Percentiles rank a stretch among this genome's conserved stretches.
phyloP scores from a whole-genome alignment of 2,329 filamentous ascomycete genomes.

The Alternaria alternata region DNA sequence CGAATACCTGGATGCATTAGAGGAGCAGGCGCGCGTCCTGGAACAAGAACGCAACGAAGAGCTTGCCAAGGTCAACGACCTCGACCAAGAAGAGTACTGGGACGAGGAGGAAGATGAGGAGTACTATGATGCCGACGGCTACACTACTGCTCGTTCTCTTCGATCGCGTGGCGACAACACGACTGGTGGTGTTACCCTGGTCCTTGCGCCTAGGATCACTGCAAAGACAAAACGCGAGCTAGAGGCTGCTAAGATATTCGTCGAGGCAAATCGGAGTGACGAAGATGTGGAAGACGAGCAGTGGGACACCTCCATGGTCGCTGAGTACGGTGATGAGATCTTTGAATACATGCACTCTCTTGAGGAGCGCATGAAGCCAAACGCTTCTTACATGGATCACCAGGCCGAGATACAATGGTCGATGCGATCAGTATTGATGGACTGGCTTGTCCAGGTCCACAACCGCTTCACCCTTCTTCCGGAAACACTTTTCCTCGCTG shows the following conservation, averaged over 20 bases:
- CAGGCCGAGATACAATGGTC: constrained; percentile 99
- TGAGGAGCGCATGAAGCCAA: constrained; percentile 88
- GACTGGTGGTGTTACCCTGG: constrained; percentile 67
- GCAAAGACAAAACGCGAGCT: constrained; percentile 76
- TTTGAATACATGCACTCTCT: constrained; percentile 90
- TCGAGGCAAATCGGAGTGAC: constrained; percentile 69
- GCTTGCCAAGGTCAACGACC: constrained; percentile 36
- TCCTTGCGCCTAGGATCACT: constrained; percentile 77
- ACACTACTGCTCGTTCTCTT: constrained; percentile 79
- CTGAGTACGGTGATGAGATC: constrained; percentile 95
- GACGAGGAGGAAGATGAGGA: constrained; percentile 77
- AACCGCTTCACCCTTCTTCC: constrained; percentile 88
- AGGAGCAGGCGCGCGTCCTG: constrained; percentile 46
- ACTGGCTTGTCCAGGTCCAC: constrained; percentile 98
- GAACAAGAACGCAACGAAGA: constrained; percentile 50
- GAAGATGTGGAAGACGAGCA: constrained; percentile 88
- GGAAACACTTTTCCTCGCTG: constrained; percentile 91
- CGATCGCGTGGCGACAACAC: constrained; percentile 79
- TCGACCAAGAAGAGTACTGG: constrained; percentile 75
- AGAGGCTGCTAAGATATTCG: constrained; percentile 69
- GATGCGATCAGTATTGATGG: constrained; percentile 96
- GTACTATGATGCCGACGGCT: constrained; percentile 74
- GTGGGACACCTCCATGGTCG: constrained; percentile 97
- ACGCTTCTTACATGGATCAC: constrained; percentile 93
- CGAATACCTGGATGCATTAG: constrained; percentile 50